Evolutionary conservation across 2,329 filamentous ascomycete species (phyloP), one percentile per base, ranked within the genome.

Genomic region (Cadophora sp.): DNA sequence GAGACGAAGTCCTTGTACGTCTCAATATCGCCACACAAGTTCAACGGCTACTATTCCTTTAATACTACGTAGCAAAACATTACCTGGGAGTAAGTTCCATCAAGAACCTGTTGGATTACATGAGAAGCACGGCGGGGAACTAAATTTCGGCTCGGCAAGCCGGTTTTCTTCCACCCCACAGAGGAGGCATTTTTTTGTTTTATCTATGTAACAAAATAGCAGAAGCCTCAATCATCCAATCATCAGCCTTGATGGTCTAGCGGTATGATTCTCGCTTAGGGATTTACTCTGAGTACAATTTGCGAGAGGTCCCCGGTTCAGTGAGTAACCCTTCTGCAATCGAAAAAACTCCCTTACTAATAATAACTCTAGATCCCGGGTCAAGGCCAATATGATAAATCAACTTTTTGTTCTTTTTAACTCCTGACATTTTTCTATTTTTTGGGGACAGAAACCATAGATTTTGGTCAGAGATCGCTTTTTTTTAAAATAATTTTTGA

Each of bases 231-330:
- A 43, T 43, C 55, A 36, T 2, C 41, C 58, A 60, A 47, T 47
- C 41, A 60, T 45, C 6, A 47, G 58, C 41, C 45, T 50, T 60
- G 41, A 50, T 60, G 58, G 58, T 60, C 58, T 60, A 60, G 58
- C 45, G 58, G 58, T 60, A 60, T 60, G 58, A 60, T 60, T 60
- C 58, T 60, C 58, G 58, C 58, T 60, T 60, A 60, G 58, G 58
- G 58, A 47, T 24, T 59, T 60, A 60, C 45, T 50, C 58, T 47
- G 55, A 58, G 55, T 58, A 58, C 33, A 39, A 58, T 58, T 53
- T 58, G 55, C 55, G 55, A 58, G 55, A 58, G 55, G 55, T 58
- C 55, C 55, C 55, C 55, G 55, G 55, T 58, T 58, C 55, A 58
- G n/a, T n/a, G n/a, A n/a, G n/a, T n/a, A n/a, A n/a, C n/a, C n/a